Base-by-base conservation (phyloP, 2,329 filamentous ascomycete genomes). In the Calonectria leucothoes region DNA sequence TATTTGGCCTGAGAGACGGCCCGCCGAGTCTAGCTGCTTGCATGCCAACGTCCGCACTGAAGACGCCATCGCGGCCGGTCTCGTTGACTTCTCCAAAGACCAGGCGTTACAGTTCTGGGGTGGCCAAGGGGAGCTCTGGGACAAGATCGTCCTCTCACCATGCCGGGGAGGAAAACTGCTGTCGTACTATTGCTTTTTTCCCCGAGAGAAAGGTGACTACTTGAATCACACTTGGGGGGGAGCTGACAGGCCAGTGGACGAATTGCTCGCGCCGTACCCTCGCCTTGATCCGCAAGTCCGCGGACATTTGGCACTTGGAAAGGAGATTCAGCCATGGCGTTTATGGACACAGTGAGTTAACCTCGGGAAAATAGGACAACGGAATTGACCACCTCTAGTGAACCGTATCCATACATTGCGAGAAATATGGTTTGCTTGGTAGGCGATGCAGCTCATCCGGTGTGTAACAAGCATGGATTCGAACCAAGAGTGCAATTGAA, bases 151-250 rank as follows among this genome's bases (percentile, higher is more conserved):
- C 6, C 85, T 94, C 2, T 93, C 91, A 0, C 91, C 92, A 6
- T 94, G 93, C 84, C 92, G 93, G 79, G 89, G 89, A 31, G 92
- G 92, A 66, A 89, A 89, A 72, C 84, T 93, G 3, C 85, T 93
- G 4, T 93, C 91, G 0, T 94, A 93, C 84, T 94, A 94, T 83
- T 93, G 91, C 83, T 93, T 93, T 86, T 93, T 93, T 82, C 89
- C 91, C 0, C 86, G 82, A 3, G 82, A 79, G 6, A 83, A 75
- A 17, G 79, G 79, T 0, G 79, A 94, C 80, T 93, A 91, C 79
- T 86, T 87, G 3, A 89, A 84, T 55, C 91, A 94, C 65, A 87
- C 86, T 11, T 93, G 92, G 91, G 90, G 88, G 0, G 85, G 84
- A 0, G 88, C 89, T 29, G 87, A 86, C 7, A 80, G 83, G 2